Evolutionary conservation across 495 filamentous ascomycete species (phyloP), one percentile per base, ranked within the genome.

Genomic region (Aspergillus avenaceus): DNA sequence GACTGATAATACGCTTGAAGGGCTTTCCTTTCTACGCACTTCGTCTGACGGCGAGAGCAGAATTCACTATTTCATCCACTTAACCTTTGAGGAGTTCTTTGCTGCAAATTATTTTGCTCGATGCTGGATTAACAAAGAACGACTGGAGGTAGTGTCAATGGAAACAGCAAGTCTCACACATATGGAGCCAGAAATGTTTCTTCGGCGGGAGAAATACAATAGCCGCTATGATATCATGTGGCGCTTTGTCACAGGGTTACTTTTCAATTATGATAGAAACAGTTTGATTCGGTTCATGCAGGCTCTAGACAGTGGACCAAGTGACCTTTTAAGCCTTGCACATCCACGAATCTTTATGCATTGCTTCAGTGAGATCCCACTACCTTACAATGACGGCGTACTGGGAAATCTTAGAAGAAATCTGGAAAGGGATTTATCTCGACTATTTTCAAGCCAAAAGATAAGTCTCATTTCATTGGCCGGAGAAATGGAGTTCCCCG

Each of bases 181-280:
- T 45, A 8, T 50, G 16, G 23, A 41, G 46, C 41, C 49, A 40
- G 45, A 32, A 34, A 43, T 52, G 14, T 73, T 70, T 57, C 56
- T 74, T 45, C 52, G 47, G 34, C 24, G 56, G 38, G 27, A 71
- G 31, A 76, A 76, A 61, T 76, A 74, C 49, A 62, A 41, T 28
- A 34, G 47, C 16, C 66, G 63, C 40, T 74, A 71, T 59, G 65
- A 71, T 59, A 54, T 73, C 19, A 53, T 73, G 19, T 76, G 71
- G 71, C 65, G 71, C 26, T 76, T 76, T 60, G 69, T 70, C 32
- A 51, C 66, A 19, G 73, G 73, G 32, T 58, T 73, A 24, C 60
- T 76, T 53, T 40, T 59, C 14, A 47, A 45, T 23, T 38, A 44
- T 14, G 34, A 47, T 11, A 14, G 38, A 40, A 24, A 54, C 8